phyloP scores from a whole-genome alignment of 352 stramenopile genomes.

The Pythium aquatile region DNA sequence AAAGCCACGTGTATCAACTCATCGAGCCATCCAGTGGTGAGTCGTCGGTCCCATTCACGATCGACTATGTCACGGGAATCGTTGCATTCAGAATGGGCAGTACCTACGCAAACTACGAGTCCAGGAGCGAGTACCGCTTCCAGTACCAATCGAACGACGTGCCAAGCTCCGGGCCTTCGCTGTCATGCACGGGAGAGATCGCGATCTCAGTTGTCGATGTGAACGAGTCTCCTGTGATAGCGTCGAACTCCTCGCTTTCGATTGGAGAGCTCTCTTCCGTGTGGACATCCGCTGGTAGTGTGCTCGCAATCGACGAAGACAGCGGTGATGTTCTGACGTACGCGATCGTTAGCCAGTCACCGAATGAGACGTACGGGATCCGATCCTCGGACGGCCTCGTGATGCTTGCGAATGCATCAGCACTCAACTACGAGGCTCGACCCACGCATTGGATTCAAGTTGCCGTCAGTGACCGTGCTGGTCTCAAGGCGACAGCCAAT shows the following conservation, averaged over 20 bases:
- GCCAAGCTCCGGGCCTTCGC: conserved; percentile 29
- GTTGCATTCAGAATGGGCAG: conserved; percentile 25
- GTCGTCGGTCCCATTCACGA: conserved; percentile 18
- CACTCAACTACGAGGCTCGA: conserved; percentile 23
- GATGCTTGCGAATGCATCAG: conserved; percentile 8
- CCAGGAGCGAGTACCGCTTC: conserved; percentile 36
- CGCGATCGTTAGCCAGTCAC: conserved; percentile 16
- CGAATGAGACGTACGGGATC: conserved; percentile 17
- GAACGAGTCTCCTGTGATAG: conserved; percentile 45
- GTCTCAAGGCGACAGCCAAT: conserved; percentile 14
- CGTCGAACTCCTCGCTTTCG: conserved; percentile 11
- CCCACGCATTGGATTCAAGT: conserved; percentile 21
- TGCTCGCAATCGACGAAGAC: conserved; percentile 31
- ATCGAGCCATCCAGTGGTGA: conserved; percentile 17
- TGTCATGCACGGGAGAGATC: conserved; percentile 43
- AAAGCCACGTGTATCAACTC: conserved; percentile 50
- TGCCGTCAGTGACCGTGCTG: conserved; percentile 16
- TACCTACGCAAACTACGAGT: conserved; percentile 47
- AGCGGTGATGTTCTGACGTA: conserved; percentile 26
- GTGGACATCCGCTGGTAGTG: conserved; percentile 13
- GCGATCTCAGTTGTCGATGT: conserved; percentile 46
- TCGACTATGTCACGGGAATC: conserved; percentile 35
- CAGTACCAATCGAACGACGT: conserved; percentile 53
- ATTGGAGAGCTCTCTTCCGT: conserved; percentile 32
- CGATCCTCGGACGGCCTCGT: conserved; percentile 19